Percentiles rank a stretch among this genome's conserved stretches.
Conservation (phyloP, 306 rosid species). For the Gillenia trifoliata region DNA sequence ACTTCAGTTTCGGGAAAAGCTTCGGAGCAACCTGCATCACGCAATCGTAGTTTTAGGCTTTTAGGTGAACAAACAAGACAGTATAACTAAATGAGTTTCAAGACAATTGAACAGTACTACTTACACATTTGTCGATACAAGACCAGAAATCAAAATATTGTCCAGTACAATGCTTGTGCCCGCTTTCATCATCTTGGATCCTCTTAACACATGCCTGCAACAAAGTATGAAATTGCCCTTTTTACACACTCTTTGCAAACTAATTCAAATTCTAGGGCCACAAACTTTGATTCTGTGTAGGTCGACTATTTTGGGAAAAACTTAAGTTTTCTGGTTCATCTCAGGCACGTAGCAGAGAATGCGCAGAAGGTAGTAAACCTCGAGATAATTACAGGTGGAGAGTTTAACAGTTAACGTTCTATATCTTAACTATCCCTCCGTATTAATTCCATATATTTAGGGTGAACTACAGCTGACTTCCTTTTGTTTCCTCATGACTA, state of each 20-base stretch:
- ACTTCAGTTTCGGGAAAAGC: constrained; percentile 64
- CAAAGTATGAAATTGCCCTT: constrained; percentile 11
- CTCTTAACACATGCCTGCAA: constrained; percentile 81
- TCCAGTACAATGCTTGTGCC: constrained; percentile 97
- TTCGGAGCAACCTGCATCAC: constrained; percentile 80
- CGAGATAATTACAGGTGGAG: not conserved
- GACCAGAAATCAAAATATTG: constrained; percentile 94
- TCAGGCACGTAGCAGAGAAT: not conserved
- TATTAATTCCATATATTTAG: not conserved
- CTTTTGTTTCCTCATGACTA: not conserved
- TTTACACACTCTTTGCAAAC: not conserved
- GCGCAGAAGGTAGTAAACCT: not conserved
- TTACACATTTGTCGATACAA: constrained; percentile 96
- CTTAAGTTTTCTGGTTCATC: not conserved
- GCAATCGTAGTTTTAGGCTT: not conserved
- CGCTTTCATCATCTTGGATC: constrained; percentile 69
- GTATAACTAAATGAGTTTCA: constrained; percentile 4
- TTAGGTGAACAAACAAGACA: not conserved
- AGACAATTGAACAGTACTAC: constrained; percentile 22
- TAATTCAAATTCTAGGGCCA: not conserved
- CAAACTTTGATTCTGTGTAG: not conserved
- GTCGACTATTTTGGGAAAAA: not conserved
- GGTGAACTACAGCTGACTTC: not conserved
- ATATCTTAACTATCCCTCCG: not conserved
- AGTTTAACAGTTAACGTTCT: not conserved